Evolutionary conservation across 305 asterid genomes (phyloP).

Genomic region (Fraxinus paxiana): DNA sequence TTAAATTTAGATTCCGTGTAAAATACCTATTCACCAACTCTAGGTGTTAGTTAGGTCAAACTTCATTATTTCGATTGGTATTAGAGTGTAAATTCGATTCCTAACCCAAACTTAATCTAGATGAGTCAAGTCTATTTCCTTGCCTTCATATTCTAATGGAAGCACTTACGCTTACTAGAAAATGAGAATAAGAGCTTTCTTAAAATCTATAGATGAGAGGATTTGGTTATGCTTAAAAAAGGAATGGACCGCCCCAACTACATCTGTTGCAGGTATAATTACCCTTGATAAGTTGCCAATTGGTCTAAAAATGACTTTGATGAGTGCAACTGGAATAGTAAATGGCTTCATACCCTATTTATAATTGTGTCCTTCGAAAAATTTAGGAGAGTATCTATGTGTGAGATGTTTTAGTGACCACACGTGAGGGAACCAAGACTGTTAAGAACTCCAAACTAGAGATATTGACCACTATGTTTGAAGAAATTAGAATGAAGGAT

Average conservation of each 20-base stretch:
- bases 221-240: too few species aligned
- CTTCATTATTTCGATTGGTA: background rate
- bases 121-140: background rate
- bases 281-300: background rate
- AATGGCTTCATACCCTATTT: background rate
- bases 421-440: background rate
- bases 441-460: too few species aligned
- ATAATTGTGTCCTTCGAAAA: background rate
- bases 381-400: background rate
- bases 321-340: background rate
- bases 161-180: background rate
- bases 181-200: too few species aligned
- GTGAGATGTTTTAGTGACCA: background rate
- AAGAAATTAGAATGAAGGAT: background rate
- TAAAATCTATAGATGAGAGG: background rate
- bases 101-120: background rate
- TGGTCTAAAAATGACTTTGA: background rate
- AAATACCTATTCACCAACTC: too few species aligned
- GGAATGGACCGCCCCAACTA: background rate
- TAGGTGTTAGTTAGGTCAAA: background rate
- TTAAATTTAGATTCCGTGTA: too few species aligned
- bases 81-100: background rate
- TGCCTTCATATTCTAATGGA: background rate
- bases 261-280: too few species aligned
- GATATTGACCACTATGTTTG: background rate